Conservation (phyloP, 768 basidiomycete species). For the Boletus reticuloceps region DNA sequence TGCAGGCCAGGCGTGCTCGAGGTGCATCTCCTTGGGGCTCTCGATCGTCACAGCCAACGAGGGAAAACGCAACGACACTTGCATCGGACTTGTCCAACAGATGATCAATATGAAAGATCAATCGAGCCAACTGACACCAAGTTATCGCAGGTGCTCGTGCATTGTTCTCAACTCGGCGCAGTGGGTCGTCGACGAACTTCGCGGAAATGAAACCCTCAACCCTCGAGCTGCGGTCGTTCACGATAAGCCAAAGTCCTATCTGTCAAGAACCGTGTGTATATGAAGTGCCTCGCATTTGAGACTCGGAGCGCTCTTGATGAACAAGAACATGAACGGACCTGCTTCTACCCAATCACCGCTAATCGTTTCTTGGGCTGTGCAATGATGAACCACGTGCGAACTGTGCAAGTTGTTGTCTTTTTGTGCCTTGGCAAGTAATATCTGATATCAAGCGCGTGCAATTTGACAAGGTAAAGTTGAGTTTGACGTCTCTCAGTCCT, state of each 20-base stretch:
- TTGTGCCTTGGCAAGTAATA: background rate
- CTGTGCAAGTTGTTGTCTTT: background rate
- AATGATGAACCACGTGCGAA: background rate
- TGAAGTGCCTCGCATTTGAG: background rate
- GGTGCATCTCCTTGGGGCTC: background rate
- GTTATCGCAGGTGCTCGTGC: background rate
- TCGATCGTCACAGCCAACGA: background rate
- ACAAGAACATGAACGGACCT: background rate
- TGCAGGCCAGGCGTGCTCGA: background rate
- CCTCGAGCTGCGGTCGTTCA: background rate
- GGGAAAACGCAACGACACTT: background rate
- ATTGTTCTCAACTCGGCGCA: background rate
- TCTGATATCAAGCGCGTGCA: background rate
- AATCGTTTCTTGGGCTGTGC: background rate
- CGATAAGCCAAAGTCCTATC: background rate
- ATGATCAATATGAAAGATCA: background rate
- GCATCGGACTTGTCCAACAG: background rate
- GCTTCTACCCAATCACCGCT: background rate
- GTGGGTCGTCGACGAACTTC: background rate
- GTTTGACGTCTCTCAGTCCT: background rate
- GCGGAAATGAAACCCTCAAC: constrained; percentile 9
- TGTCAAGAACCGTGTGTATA: background rate
- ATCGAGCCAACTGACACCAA: background rate
- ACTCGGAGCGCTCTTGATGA: background rate
- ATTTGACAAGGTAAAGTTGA: background rate